Percentiles rank a stretch among this genome's conserved stretches.
Evolutionary conservation across 805 yeast genomes (phyloP).

Genomic region (Zygoascus tannicola): DNA sequence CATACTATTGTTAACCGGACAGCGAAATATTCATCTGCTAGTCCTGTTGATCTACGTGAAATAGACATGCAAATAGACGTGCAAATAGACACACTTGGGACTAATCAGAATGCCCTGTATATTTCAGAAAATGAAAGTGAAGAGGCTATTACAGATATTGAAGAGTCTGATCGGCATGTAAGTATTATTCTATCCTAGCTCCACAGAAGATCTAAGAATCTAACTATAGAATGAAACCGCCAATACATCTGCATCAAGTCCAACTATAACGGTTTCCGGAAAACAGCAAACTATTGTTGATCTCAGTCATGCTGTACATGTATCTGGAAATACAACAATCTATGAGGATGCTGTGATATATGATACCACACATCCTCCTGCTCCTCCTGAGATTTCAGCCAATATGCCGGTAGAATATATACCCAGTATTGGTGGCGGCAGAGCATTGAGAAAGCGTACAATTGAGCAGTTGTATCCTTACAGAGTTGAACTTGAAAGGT

Average conservation of each 20-base stretch:
- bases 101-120: too few relatives aligned
- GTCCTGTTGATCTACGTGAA: too few relatives aligned
- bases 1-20: too few relatives aligned
- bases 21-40: too few relatives aligned
- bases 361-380: background rate
- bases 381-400: background rate
- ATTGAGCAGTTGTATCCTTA: slow-evolving; percentile 5
- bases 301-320: background rate
- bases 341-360: background rate
- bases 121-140: background rate
- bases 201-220: background rate
- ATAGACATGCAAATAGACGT: too few relatives aligned
- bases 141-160: background rate
- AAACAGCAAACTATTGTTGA: background rate
- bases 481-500: slow-evolving; percentile 2
- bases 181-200: background rate
- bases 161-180: background rate
- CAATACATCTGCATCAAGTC: background rate
- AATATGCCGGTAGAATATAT: background rate
- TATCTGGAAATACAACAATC: background rate
- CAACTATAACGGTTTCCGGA: background rate
- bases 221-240: background rate
- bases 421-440: background rate
- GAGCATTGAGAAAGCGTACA: slow-evolving; percentile 2
- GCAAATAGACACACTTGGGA: too few relatives aligned